Evolutionary conservation across 257 asterid species (phyloP).

Genomic region (Echites panduratus): DNA sequence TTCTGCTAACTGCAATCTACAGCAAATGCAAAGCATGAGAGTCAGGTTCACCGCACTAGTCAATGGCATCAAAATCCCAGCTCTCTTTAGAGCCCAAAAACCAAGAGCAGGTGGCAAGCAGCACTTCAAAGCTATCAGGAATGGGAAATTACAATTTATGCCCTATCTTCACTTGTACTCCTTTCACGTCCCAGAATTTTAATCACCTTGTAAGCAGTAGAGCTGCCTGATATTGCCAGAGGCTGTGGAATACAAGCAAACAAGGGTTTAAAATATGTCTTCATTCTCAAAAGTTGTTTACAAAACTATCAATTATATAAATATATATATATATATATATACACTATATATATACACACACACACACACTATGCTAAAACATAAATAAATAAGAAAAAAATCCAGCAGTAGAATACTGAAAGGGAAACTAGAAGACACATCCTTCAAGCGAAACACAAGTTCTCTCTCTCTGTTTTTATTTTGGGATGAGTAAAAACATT

Average conservation of each 20-base stretch:
- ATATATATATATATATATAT: no score
- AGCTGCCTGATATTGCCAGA: conserved; percentile 91
- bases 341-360: no score
- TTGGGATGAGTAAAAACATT: no score
- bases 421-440: not conserved
- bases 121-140: conserved; percentile 11
- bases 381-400: no score
- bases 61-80: conserved; percentile 16
- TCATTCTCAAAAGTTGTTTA: not conserved
- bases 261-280: conserved; percentile 9
- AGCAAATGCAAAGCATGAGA: conserved; percentile 10
- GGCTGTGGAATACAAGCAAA: conserved; percentile 41
- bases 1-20: conserved; percentile 22
- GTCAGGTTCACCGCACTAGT: conserved; percentile 9
- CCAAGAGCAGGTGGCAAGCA: conserved; percentile 9
- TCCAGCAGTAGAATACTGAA: not conserved
- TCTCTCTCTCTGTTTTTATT: no score
- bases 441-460: not conserved
- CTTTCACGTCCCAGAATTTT: conserved; percentile 4
- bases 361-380: not conserved
- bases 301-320: no score
- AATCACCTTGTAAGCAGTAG: conserved; percentile 78
- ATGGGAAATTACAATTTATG: not conserved
- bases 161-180: not conserved
- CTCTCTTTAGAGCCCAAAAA: conserved; percentile 15